Percentiles rank a stretch among this genome's conserved stretches.
These are phyloP conservation scores for Zymoseptoria pseudotritici DNA, from an alignment of 2,329 filamentous ascomycete species.

Conservation along the genomic window DNA sequence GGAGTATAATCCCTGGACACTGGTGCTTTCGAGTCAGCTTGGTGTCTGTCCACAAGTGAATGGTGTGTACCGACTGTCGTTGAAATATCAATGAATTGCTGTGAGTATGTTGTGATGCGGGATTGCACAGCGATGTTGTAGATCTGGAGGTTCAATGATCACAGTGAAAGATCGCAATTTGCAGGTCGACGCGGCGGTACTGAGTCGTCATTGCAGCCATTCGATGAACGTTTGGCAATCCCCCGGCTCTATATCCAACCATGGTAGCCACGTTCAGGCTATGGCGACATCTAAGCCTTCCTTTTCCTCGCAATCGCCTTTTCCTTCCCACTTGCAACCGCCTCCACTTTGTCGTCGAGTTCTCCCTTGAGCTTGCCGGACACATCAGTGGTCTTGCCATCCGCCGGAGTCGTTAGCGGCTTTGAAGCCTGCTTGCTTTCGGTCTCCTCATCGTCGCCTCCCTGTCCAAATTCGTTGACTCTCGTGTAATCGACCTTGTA, in stretches of 20 bases:
- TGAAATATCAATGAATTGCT: background rate
- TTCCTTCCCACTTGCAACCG: conserved; percentile 7
- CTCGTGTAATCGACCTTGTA: conserved; percentile 88
- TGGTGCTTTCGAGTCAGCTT: no score
- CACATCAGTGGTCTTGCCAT: conserved; percentile 10
- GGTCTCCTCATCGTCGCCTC: conserved; percentile 76
- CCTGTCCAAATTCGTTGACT: conserved; percentile 97
- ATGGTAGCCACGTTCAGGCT: background rate
- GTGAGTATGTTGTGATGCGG: background rate
- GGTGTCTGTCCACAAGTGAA: no score
- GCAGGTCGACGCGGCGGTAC: background rate
- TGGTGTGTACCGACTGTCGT: background rate
- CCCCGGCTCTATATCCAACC: background rate
- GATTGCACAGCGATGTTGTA: background rate
- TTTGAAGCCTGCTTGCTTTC: conserved; percentile 43
- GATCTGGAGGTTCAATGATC: background rate
- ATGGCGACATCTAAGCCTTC: conserved; percentile 3
- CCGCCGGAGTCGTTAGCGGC: conserved; percentile 31
- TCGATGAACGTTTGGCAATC: background rate
- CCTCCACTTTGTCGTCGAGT: conserved; percentile 7
- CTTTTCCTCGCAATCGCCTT: conserved; percentile 10
- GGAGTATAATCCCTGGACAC: no score
- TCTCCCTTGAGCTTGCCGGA: conserved; percentile 12
- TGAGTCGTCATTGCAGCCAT: background rate
- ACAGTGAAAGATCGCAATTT: background rate